Percentiles rank a stretch among this genome's conserved stretches.
Evolutionary conservation across 331 rosid genomes (phyloP).

Genomic region (Arachis monticola): DNA sequence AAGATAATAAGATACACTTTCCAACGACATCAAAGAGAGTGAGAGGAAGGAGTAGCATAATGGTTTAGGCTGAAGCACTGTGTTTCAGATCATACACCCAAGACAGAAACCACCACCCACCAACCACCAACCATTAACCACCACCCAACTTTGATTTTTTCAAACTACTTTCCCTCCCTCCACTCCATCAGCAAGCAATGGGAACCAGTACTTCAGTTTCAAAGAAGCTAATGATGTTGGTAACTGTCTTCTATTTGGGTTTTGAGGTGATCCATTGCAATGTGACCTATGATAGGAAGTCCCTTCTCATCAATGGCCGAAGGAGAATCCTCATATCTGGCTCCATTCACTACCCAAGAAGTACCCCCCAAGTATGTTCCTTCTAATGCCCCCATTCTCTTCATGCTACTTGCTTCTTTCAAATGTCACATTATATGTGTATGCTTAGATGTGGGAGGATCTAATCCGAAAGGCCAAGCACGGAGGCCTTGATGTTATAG

Average conservation of each 20-base stretch:
- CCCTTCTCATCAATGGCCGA: conserved; percentile 86
- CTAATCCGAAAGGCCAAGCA: conserved; percentile 87
- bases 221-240: conserved; percentile 48
- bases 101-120: neutral
- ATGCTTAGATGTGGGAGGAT: conserved; percentile 92
- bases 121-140: neutral
- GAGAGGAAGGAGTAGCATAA: conserved; percentile 22
- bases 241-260: conserved; percentile 46
- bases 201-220: conserved; percentile 54
- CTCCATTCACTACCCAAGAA: conserved; percentile 96
- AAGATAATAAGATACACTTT: no score
- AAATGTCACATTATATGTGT: conserved; percentile 32
- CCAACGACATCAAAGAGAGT: no score
- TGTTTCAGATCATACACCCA: conserved; percentile 37
- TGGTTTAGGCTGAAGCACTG: conserved; percentile 32
- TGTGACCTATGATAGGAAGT: conserved; percentile 79
- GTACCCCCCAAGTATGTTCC: conserved; percentile 70
- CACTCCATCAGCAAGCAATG: conserved; percentile 44
- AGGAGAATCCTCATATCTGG: conserved; percentile 90
- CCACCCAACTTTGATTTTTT: neutral
- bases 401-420: conserved; percentile 20
- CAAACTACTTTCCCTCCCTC: conserved; percentile 55
- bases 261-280: conserved; percentile 56
- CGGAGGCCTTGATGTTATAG: conserved; percentile 91
- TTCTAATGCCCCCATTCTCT: conserved; percentile 15